Percentiles rank a stretch among this genome's conserved stretches.
Conservation (phyloP, 1,284 basidiomycete genomes). For the Boletus austroedulis region DNA sequence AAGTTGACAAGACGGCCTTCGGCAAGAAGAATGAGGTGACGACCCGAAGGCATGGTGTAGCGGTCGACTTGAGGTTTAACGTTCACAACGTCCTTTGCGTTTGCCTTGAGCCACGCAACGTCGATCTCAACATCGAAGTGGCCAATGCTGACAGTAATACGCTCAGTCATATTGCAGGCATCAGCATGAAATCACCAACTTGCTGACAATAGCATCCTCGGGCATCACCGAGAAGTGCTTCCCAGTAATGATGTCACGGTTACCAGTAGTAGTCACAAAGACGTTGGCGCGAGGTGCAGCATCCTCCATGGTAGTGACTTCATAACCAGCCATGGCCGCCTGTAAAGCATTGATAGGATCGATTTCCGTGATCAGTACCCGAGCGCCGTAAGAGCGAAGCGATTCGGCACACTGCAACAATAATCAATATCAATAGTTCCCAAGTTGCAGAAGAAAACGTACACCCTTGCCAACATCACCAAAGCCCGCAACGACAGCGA, state of each 20-base stretch:
- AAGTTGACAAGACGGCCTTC: conserved; percentile 99
- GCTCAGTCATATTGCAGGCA: conserved; percentile 7
- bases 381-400: conserved; percentile 93
- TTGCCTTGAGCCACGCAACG: conserved; percentile 97
- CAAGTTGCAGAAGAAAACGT: conserved; percentile 12
- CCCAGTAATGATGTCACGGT: conserved; percentile 95
- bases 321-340: conserved; percentile 99
- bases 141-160: conserved; percentile 85
- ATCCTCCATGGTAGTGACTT: conserved; percentile 98
- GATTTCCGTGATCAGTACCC: conserved; percentile 96
- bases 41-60: conserved; percentile 87
- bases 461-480: conserved; percentile 99
- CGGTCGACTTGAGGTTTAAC: conserved; percentile 99
- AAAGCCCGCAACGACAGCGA: conserved; percentile 97
- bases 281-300: conserved; percentile 86
- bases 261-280: conserved; percentile 98
- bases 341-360: conserved; percentile 99
- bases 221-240: conserved; percentile 94
- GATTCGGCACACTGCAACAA: conserved; percentile 90
- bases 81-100: conserved; percentile 83
- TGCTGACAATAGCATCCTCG: conserved; percentile 98
- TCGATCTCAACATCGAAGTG: conserved; percentile 99
- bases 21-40: conserved; percentile 96
- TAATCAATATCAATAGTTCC: conserved; percentile 6
- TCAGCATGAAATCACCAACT: conserved; percentile 50